phyloP scores from a whole-genome alignment of 2,329 filamentous ascomycete species.

The Alternaria metachromatica region DNA sequence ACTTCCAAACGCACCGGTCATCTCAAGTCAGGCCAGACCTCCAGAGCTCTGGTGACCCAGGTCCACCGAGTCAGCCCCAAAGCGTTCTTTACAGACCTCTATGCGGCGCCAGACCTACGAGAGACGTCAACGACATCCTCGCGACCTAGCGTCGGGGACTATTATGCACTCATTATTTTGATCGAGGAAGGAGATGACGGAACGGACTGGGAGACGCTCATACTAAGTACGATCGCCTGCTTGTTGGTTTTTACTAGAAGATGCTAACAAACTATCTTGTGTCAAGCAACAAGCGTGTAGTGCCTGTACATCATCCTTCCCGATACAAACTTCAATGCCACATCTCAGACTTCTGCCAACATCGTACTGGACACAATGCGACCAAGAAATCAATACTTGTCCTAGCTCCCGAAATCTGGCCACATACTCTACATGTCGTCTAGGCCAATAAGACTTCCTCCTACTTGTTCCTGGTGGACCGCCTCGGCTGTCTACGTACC shows the following conservation, averaged over 20 bases:
- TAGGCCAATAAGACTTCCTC: not conserved
- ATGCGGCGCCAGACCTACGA: not conserved
- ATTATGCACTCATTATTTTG: not conserved
- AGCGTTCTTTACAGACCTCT: not conserved
- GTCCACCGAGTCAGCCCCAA: too few species aligned
- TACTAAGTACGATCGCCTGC: not conserved
- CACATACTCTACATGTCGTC: not conserved
- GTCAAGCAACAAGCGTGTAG: not conserved
- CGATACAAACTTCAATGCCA: not conserved
- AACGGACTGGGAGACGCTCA: not conserved
- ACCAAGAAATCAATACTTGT: not conserved
- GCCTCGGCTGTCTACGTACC: not conserved
- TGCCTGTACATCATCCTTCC: not conserved
- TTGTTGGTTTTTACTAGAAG: not conserved
- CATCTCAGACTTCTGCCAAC: not conserved
- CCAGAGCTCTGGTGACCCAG: not conserved
- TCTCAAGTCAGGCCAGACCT: not conserved
- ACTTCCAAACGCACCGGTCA: not conserved
- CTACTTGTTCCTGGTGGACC: not conserved
- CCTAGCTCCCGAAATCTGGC: not conserved
- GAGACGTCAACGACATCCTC: not conserved
- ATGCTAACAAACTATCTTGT: not conserved
- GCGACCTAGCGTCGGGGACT: not conserved
- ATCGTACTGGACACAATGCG: not conserved
- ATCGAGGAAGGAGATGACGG: not conserved